Base-by-base conservation (phyloP, 1,284 basidiomycete species). In the Vanrija pseudolonga region DNA sequence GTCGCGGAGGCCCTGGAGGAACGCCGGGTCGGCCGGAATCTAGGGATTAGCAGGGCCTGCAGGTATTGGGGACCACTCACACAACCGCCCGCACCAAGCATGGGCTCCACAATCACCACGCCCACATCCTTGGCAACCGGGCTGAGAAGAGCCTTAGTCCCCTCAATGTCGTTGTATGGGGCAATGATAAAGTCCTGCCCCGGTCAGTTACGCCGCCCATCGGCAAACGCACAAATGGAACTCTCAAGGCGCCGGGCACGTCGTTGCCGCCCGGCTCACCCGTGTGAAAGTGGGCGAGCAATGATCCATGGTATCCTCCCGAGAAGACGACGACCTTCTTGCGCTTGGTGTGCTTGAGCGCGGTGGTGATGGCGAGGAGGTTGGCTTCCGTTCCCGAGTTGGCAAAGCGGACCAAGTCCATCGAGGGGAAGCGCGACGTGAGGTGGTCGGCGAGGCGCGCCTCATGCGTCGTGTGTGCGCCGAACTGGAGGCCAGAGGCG, bases 91-190 rank as follows among this genome's bases (percentile, higher is more conserved):
- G 79, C 78, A 36, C 79, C 80, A 61, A 79, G 70, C 49, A 81
- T 77, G 6, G 80, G 79, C 67, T 81, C 80, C 4, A 80, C 69
- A 42, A 81, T 75, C 47, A 80, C 79, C 19, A 73, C 78, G 15
- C 77, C 79, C 2, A 78, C 75, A 23, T 76, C 75, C 2, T 74
- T 37, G 17, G 37, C 47, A 24, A 55, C 19, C 1, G 48, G 67
- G 22, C 70, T 69, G 36, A 80, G 65, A 4, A 76, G 64, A 0
- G 55, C 40, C 6, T 71, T 55, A 12, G 72, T 63, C 6, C 61
- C 64, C 0, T 62, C 62, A 7, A 76, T 57, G 53, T 76, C 71
- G 64, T 81, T 81, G 61, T 78, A 72, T 1, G 64, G 63, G 24
- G 59, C 62, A 18, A 67, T 47, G 0, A 67, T 20, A 47, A 61